Evolutionary conservation across 176 grass and related monocot species (phyloP), one percentile per base, ranked within the genome.

Genomic region (Typha latifolia): DNA sequence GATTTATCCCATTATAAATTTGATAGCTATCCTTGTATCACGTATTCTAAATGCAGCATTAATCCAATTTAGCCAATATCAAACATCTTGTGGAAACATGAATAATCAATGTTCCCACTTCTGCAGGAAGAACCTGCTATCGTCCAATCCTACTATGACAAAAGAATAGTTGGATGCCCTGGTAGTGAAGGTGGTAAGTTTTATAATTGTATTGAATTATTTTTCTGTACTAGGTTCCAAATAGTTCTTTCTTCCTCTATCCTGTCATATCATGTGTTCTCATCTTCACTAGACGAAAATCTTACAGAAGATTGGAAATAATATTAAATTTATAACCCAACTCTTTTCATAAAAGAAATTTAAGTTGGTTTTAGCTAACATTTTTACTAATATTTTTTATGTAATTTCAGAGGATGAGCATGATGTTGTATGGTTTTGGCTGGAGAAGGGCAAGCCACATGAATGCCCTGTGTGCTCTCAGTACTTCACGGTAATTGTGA

Each of bases 351-450:
- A 8, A 56, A 9, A n/a, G 16, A 56, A 20, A 19, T 56, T 56
- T 56, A 56, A 9, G 12, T 56, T 16, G 52, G 18, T n/a, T n/a
- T n/a, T 19, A 20, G 52, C 18, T 16, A 14, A 56, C 52, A 56
- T 56, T 56, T 2, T 56, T 56, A 20, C 52, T 56, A 56, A 56
- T 14, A 5, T 9, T 16, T 56, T 56, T 56, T 15, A 20, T 56
- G 16, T 56, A 56, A 56, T 23, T 84, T 49, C 73, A 99, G 94
- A 99, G 86, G 94, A 99, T 83, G 89, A 99, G 51, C 94, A 99
- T 82, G 94, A 99, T 77, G 81, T 99, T 43, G 70, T 93, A 56
- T 99, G 94, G 94, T 99, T 99, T 71, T 99, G 94, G 94, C 76
- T 99, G 83, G 83, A 99, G 77, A 99, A 93, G 72, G 89, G 83